Conservation (phyloP, 805 yeast genomes). For the Debaryomyces tyrocola region DNA sequence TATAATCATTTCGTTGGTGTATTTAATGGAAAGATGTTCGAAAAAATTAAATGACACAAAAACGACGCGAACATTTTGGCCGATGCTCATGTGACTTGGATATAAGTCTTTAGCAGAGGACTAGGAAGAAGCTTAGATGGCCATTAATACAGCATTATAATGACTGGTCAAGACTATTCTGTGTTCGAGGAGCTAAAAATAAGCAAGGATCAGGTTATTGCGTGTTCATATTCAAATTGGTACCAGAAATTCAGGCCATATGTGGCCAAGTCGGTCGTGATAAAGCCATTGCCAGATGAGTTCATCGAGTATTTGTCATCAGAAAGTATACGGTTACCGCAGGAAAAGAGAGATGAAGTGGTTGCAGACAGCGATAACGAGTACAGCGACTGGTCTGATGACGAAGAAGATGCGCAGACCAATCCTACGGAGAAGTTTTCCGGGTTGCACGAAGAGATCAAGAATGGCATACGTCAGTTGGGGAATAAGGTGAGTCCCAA, state of each 20-base stretch:
- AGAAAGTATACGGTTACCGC: conserved; percentile 24
- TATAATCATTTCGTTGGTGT: too few species aligned
- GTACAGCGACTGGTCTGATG: conserved; percentile 68
- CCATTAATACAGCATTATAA: not conserved
- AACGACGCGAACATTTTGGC: not conserved
- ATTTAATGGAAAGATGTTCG: not conserved
- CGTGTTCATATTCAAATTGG: conserved; percentile 39
- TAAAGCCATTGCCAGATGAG: conserved; percentile 32
- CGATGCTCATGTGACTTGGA: not conserved
- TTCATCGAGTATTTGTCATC: conserved; percentile 34
- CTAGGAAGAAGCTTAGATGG: not conserved
- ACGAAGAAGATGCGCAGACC: conserved; percentile 21
- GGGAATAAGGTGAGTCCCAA: conserved; percentile 77
- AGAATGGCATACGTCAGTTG: conserved; percentile 42
- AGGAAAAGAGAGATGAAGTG: conserved; percentile 11
- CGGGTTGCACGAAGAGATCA: conserved; percentile 58
- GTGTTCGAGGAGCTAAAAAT: conserved; percentile 29
- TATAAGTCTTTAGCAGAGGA: not conserved
- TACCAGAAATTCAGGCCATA: conserved; percentile 20
- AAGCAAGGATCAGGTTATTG: conserved; percentile 26
- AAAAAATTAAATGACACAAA: conserved; percentile 3
- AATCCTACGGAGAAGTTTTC: conserved; percentile 55
- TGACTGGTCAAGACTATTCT: not conserved
- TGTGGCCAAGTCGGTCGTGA: conserved; percentile 20
- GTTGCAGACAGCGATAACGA: conserved; percentile 55